phyloP scores from a whole-genome alignment of 306 rosid genomes.

The Vicia faba region DNA sequence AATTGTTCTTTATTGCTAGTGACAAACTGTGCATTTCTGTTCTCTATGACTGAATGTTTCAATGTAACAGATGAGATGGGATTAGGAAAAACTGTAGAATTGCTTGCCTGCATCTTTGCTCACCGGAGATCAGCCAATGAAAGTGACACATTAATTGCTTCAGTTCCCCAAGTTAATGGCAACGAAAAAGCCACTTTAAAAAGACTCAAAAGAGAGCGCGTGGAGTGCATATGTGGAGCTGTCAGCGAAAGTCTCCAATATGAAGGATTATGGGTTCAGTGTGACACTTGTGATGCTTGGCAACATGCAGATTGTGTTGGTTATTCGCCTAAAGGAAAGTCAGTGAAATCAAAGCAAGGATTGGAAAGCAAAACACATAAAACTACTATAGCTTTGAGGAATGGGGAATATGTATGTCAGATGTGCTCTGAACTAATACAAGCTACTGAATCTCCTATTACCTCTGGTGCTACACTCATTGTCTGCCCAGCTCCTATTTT shows the following conservation, averaged over 20 bases:
- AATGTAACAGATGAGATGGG: constrained; percentile 87
- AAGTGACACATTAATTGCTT: constrained; percentile 45
- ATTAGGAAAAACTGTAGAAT: constrained; percentile 91
- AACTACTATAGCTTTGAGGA: constrained; percentile 59
- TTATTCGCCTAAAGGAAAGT: constrained; percentile 70
- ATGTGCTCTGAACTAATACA: constrained; percentile 80
- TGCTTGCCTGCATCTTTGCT: constrained; percentile 85
- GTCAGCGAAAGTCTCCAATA: constrained; percentile 75
- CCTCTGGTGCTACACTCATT: constrained; percentile 92
- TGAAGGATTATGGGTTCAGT: constrained; percentile 94
- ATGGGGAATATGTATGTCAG: constrained; percentile 74
- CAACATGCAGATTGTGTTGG: constrained; percentile 97
- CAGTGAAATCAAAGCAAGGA: constrained; percentile 54
- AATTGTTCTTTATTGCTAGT: constrained; percentile 23
- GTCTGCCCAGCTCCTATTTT: constrained; percentile 94
- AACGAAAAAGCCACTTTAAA: constrained; percentile 50
- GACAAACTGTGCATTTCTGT: constrained; percentile 16
- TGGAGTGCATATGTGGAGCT: constrained; percentile 89
- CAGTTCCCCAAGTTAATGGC: constrained; percentile 37
- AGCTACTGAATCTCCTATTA: constrained; percentile 77
- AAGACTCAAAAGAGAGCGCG: constrained; percentile 82
- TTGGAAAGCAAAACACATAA: constrained; percentile 53
- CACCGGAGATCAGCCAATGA: constrained; percentile 65
- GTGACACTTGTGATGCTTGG: constrained; percentile 97
- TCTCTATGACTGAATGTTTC: constrained; percentile 32